phyloP scores from a whole-genome alignment of 2,329 filamentous ascomycete genomes.

The Alternaria sp. region DNA sequence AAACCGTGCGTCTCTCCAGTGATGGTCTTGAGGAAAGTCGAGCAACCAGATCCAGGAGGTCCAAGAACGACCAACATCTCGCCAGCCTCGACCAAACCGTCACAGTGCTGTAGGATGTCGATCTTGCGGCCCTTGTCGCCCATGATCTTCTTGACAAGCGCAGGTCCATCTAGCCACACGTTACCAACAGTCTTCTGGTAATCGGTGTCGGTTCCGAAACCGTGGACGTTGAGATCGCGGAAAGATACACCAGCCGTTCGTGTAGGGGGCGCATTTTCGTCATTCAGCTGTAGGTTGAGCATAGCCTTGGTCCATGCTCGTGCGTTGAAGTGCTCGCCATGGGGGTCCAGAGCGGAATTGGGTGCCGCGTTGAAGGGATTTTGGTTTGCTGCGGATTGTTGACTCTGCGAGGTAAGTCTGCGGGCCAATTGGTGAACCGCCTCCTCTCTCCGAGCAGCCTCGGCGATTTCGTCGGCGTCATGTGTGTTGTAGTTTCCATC shows the following conservation, averaged over 20 bases:
- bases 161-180: conserved; percentile 51
- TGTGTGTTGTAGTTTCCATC: conserved; percentile 28
- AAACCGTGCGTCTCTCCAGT: conserved; percentile 84
- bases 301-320: conserved; percentile 58
- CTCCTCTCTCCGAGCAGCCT: conserved; percentile 38
- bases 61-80: conserved; percentile 80
- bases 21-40: conserved; percentile 84
- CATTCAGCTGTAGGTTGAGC: conserved; percentile 54
- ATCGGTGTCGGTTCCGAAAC: conserved; percentile 57
- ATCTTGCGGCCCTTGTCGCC: conserved; percentile 52
- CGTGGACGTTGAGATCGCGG: conserved; percentile 56
- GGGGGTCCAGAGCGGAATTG: conserved; percentile 55
- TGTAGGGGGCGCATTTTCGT: conserved; percentile 50
- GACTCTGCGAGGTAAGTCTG: conserved; percentile 50
- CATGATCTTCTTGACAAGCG: conserved; percentile 45
- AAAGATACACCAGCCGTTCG: conserved; percentile 57
- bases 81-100: conserved; percentile 71
- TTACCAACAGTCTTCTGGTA: conserved; percentile 61
- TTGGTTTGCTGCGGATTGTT: conserved; percentile 46
- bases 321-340: conserved; percentile 56
- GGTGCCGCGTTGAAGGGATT: conserved; percentile 49
- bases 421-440: conserved; percentile 52
- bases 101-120: conserved; percentile 72
- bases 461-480: conserved; percentile 25
- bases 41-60: conserved; percentile 73